phyloP scores from a whole-genome alignment of 31 red algal genomes.

The Odonthalia washingtoniensis region DNA sequence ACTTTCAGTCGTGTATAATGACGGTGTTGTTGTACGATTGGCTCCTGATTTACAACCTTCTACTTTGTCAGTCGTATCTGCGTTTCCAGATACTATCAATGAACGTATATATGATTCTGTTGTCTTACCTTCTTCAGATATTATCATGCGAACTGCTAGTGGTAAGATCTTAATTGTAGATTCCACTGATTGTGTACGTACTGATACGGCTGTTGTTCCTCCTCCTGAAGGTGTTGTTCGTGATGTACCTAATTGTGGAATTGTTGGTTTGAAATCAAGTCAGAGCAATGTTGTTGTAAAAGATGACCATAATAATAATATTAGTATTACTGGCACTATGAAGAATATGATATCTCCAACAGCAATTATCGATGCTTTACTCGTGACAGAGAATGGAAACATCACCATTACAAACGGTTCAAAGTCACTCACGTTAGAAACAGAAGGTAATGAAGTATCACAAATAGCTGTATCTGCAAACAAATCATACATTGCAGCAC shows the following conservation, averaged over 20 bases:
- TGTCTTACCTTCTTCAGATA: constrained; percentile 45
- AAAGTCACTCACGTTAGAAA: neutral
- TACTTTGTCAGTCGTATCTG: constrained; percentile 5
- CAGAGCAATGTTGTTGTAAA: constrained; percentile 34
- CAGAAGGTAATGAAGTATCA: constrained; percentile 33
- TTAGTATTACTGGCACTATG: neutral
- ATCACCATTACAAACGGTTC: constrained; percentile 26
- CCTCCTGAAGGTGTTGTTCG: constrained; percentile 46
- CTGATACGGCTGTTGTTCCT: constrained; percentile 9
- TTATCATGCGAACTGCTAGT: constrained; percentile 60
- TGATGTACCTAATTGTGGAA: constrained; percentile 33
- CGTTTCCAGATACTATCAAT: constrained; percentile 33
- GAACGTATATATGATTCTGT: constrained; percentile 66
- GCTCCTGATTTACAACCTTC: constrained; percentile 18
- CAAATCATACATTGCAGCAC: constrained; percentile 52
- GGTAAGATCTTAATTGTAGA: constrained; percentile 52
- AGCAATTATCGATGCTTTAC: constrained; percentile 24
- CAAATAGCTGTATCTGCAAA: constrained; percentile 67
- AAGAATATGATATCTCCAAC: no score
- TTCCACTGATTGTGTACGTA: constrained; percentile 36
- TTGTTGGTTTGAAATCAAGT: constrained; percentile 32
- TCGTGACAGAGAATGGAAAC: constrained; percentile 44
- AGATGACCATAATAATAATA: no score
- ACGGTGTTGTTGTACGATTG: constrained; percentile 67
- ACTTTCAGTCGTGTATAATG: constrained; percentile 79